These are phyloP conservation scores for Xylaria hypoxylon DNA, from an alignment of 2,329 filamentous ascomycete species.

Conservation along the genomic window DNA sequence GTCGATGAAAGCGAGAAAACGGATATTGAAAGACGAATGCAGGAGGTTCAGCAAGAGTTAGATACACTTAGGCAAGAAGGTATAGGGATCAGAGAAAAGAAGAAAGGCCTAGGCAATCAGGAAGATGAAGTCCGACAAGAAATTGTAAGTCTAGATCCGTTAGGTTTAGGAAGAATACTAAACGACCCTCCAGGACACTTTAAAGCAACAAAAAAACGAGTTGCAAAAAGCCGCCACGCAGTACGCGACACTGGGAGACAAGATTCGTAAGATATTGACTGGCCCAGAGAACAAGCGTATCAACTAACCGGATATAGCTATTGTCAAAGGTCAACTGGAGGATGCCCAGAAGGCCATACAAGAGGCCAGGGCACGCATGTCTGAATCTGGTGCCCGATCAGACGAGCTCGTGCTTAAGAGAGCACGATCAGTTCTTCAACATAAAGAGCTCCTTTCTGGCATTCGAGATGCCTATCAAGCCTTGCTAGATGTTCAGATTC, in stretches of 20 bases:
- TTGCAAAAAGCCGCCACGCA: constrained; percentile 74
- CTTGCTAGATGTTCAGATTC: constrained; percentile 76
- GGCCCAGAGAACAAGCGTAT: neutral
- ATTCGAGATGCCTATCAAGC: constrained; percentile 72
- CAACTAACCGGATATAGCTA: constrained; percentile 46
- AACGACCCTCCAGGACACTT: constrained; percentile 53
- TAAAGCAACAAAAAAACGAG: constrained; percentile 72
- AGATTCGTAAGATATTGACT: constrained; percentile 68
- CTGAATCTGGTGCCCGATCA: constrained; percentile 63
- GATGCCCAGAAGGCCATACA: constrained; percentile 49
- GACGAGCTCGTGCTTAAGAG: constrained; percentile 68
- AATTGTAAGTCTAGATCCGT: constrained; percentile 54
- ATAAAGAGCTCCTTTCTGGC: constrained; percentile 69
- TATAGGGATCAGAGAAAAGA: constrained; percentile 54
- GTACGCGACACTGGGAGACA: constrained; percentile 76
- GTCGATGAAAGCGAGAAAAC: constrained; percentile 75
- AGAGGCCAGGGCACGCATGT: constrained; percentile 58
- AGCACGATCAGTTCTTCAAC: constrained; percentile 63
- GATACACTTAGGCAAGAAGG: constrained; percentile 52
- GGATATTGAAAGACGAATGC: constrained; percentile 67
- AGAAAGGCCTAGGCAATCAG: constrained; percentile 54
- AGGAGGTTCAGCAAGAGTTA: constrained; percentile 55
- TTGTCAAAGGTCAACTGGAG: constrained; percentile 53
- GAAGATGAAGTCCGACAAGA: constrained; percentile 58
- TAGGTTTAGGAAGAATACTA: constrained; percentile 22